Evolutionary conservation across 208 protist genomes (phyloP).

Genomic region (Lotmaria passim): DNA sequence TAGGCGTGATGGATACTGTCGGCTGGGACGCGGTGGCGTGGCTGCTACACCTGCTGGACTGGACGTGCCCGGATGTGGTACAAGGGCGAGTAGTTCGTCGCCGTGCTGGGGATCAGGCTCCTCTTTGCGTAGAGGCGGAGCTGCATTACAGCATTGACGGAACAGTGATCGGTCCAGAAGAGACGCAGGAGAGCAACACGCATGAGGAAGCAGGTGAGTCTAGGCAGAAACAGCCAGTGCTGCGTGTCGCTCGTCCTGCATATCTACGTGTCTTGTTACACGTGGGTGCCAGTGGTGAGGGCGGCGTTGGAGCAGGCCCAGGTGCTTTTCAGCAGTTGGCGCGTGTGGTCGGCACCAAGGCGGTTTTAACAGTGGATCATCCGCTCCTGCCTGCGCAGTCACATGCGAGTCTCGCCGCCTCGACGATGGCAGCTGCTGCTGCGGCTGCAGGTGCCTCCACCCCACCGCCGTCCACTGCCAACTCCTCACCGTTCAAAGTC

Average conservation of each 20-base stretch:
- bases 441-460: background rate
- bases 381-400: conserved; percentile 20
- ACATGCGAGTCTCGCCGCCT: background rate
- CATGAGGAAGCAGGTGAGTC: background rate
- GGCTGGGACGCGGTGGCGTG: conserved; percentile 38
- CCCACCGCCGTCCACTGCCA: background rate
- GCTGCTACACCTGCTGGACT: conserved; percentile 34
- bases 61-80: conserved; percentile 39
- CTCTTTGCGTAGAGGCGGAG: conserved; percentile 29
- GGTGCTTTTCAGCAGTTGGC: conserved; percentile 24
- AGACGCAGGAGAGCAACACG: background rate
- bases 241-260: background rate
- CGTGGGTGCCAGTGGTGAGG: conserved; percentile 6
- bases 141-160: conserved; percentile 36
- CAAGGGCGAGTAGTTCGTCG: conserved; percentile 34
- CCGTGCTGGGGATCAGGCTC: background rate
- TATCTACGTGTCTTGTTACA: conserved; percentile 32
- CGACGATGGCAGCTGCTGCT: background rate
- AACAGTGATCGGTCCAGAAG: background rate
- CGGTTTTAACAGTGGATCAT: conserved; percentile 20
- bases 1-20: conserved; percentile 33
- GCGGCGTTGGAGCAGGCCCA: background rate
- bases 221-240: background rate
- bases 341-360: conserved; percentile 28
- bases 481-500: conserved; percentile 2